Evolutionary conservation across 148 eudicot species (phyloP).

Genomic region (Cornus controversa): DNA sequence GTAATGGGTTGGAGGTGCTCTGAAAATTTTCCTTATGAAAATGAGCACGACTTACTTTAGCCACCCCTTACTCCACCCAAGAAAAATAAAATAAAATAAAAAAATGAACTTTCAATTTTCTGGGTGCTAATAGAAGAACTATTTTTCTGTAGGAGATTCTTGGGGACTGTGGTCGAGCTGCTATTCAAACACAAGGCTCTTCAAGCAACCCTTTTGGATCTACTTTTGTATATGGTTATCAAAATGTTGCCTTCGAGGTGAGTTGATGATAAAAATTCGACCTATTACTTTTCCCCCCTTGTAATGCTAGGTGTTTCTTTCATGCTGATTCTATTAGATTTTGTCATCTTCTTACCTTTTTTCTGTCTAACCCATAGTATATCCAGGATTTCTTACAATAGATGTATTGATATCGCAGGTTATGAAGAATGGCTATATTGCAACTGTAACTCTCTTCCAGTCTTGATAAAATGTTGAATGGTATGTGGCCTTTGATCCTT

Average conservation of each 20-base stretch:
- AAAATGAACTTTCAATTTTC: not conserved
- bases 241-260: constrained; percentile 93
- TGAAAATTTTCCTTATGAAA: not conserved
- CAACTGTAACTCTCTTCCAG: constrained; percentile 89
- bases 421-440: constrained; percentile 93
- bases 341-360: not conserved
- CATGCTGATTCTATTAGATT: not conserved
- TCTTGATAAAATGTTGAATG: constrained; percentile 36
- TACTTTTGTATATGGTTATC: constrained; percentile 94
- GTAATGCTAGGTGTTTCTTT: constrained; percentile 2
- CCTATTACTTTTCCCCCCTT: not conserved
- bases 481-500: constrained; percentile 9
- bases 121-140: not conserved
- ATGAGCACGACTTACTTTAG: not conserved
- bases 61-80: not conserved
- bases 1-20: not conserved
- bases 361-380: not conserved
- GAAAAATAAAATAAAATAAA: not conserved
- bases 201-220: constrained; percentile 93
- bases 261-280: constrained; percentile 12
- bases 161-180: constrained; percentile 94
- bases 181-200: constrained; percentile 94
- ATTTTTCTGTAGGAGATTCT: constrained; percentile 68
- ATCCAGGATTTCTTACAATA: not conserved
- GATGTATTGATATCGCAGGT: constrained; percentile 46